Evolutionary conservation across 2,329 filamentous ascomycete species (phyloP), one percentile per base, ranked within the genome.

Genomic region (Stemphylium beticola): DNA sequence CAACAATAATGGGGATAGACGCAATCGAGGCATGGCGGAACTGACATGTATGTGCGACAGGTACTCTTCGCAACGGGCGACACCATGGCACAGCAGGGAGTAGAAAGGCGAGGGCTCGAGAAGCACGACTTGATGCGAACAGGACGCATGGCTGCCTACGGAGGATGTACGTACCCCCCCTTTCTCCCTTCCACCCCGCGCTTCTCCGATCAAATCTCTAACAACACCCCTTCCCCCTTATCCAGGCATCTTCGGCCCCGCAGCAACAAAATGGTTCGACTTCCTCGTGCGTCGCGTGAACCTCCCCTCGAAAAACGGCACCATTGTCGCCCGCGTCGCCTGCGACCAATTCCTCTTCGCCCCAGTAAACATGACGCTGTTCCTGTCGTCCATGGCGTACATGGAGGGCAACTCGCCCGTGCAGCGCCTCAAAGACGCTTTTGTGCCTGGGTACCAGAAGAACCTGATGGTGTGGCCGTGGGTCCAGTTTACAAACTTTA

Each of bases 31-130:
- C 26, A 17, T 36, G 12, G 4, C 8, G 18, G n/a, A 42, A 26
- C 50, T 61, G 50, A 53, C 48, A 34, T 4, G 26, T 29, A 7
- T 10, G 24, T 22, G 29, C 22, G 1, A 20, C 61, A 87, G 85
- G 75, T 98, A 55, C 87, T 99, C 60, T 99, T 98, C 75, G 93
- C 90, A 54, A 91, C 92, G 12, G 95, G 95, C 68, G 95, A 99
- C 79, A 82, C 89, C 57, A 87, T 96, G 64, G 92, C 95, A 33
- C 95, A 99, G 78, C 93, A 98, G 78, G 82, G 86, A 32, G 90
- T 99, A 55, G 93, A 98, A 79, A 88, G 87, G 75, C 87, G 84
- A 69, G 93, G 92, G 15, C 64, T 90, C 22, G 78, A 88, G 65
- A 89, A 90, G 62, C 93, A 99, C 75, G 78, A 91, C 66, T 68